These are phyloP conservation scores for Prunus padus DNA, from an alignment of 306 rosid species.

Conservation along the genomic window DNA sequence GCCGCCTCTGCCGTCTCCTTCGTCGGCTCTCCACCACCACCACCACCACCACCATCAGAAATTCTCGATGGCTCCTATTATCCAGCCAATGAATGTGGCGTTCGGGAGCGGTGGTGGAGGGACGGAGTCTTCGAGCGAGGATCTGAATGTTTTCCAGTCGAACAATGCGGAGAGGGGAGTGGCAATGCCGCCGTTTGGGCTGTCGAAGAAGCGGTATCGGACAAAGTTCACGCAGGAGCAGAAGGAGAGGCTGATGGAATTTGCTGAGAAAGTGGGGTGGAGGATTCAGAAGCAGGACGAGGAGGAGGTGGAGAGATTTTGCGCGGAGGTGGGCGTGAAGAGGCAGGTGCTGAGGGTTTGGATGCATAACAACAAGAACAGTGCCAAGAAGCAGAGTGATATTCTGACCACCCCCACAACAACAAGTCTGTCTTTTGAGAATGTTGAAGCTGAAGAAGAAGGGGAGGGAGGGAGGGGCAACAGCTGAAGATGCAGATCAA, in stretches of 20 bases:
- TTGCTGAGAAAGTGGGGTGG: constrained; percentile 55
- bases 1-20: constrained; percentile 34
- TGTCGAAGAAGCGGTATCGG: constrained; percentile 46
- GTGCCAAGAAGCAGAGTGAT: constrained; percentile 25
- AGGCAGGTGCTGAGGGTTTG: constrained; percentile 54
- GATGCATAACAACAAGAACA: constrained; percentile 58
- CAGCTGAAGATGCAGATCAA: background rate
- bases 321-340: constrained; percentile 46
- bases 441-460: constrained; percentile 1
- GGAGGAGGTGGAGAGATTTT: constrained; percentile 43
- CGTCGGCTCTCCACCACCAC: constrained; percentile 19
- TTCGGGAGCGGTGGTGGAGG: constrained; percentile 34
- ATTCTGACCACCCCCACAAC: background rate
- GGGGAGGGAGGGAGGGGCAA: background rate
- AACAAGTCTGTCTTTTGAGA: constrained; percentile 9
- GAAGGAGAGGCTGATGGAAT: constrained; percentile 48
- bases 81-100: constrained; percentile 55
- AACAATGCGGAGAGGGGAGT: constrained; percentile 23
- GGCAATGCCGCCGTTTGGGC: constrained; percentile 12
- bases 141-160: constrained; percentile 34
- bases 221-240: constrained; percentile 51
- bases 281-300: constrained; percentile 53
- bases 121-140: constrained; percentile 52
- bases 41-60: constrained; percentile 35
- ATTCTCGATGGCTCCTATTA: constrained; percentile 35